Conservation (phyloP, 805 yeast genomes). For the Wickerhamiella sorbophila region DNA sequence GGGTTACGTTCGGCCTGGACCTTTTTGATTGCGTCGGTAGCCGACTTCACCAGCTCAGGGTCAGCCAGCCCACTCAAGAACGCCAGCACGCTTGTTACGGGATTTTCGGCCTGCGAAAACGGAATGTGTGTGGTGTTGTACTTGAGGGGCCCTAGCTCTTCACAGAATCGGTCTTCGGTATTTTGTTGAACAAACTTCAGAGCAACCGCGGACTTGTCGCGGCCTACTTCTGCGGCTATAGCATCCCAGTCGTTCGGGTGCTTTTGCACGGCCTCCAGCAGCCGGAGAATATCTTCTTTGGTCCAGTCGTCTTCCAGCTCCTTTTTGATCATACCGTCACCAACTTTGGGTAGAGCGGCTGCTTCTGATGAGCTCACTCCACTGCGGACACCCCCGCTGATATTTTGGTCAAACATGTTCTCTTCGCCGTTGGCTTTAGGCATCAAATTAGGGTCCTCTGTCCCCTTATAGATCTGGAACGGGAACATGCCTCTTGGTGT, state of each 20-base stretch:
- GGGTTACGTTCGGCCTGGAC: constrained; percentile 19
- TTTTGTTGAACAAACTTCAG: constrained; percentile 55
- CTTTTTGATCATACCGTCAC: constrained; percentile 24
- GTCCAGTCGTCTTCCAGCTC: constrained; percentile 40
- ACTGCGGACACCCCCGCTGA: constrained; percentile 7
- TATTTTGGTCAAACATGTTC: neutral
- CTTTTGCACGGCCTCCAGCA: constrained; percentile 49
- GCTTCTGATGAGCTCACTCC: constrained; percentile 3
- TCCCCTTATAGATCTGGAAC: constrained; percentile 65
- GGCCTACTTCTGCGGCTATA: constrained; percentile 50
- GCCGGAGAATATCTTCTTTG: constrained; percentile 40
- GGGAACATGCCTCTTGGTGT: constrained; percentile 90
- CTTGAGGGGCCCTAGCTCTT: constrained; percentile 56
- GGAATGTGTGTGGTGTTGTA: constrained; percentile 69
- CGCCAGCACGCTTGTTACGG: constrained; percentile 83
- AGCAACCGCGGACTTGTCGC: constrained; percentile 59
- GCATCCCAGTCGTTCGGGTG: constrained; percentile 66
- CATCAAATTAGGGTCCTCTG: constrained; percentile 30
- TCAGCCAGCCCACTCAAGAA: constrained; percentile 78
- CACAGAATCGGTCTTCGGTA: constrained; percentile 64
- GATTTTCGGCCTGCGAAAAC: constrained; percentile 74
- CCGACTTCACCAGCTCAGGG: constrained; percentile 71
- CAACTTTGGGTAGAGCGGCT: constrained; percentile 20
- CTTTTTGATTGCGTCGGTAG: constrained; percentile 37
- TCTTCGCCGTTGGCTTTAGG: constrained; percentile 2